These are phyloP conservation scores for Monascus ruber DNA, from an alignment of 2,329 filamentous ascomycete species.

Conservation along the genomic window DNA sequence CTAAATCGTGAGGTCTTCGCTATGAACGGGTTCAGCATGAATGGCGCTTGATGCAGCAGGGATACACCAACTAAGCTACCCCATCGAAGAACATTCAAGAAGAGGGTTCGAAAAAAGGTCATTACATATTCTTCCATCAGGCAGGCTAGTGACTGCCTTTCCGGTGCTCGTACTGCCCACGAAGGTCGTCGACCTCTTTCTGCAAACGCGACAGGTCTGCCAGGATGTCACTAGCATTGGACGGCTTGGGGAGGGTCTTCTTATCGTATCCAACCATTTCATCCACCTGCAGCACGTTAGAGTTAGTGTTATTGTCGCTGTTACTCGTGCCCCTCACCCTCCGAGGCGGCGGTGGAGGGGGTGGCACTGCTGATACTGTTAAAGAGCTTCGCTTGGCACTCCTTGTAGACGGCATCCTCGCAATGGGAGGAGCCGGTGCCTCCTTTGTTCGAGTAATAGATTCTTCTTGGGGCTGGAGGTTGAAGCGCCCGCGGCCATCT, in stretches of 20 bases:
- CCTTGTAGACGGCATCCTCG: conserved; percentile 17
- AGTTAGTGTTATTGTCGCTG: conserved; percentile 23
- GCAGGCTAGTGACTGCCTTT: conserved; percentile 15
- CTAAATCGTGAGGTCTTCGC: no score
- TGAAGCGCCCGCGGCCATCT: neutral
- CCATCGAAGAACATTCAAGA: no score
- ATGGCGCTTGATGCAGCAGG: no score
- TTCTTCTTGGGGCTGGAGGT: no score
- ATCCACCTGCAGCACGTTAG: conserved; percentile 7
- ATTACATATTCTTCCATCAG: neutral
- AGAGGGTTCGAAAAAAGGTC: no score
- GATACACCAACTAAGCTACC: no score
- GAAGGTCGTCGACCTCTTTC: conserved; percentile 57
- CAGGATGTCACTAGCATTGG: conserved; percentile 49
- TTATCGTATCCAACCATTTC: conserved; percentile 13
- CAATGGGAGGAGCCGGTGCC: no score
- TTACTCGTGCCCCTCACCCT: conserved; percentile 32
- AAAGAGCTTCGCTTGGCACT: conserved; percentile 12
- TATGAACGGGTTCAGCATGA: no score
- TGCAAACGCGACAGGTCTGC: conserved; percentile 62
- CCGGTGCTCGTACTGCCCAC: conserved; percentile 27
- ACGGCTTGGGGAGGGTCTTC: conserved; percentile 23
- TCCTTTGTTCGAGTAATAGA: no score
- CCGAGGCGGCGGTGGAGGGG: conserved; percentile 38
- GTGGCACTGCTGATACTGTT: conserved; percentile 22